Evolutionary conservation across 164 flowering plant genomes (phyloP), one percentile per base, ranked within the genome.

Genomic region (Warburgia ugandensis): DNA sequence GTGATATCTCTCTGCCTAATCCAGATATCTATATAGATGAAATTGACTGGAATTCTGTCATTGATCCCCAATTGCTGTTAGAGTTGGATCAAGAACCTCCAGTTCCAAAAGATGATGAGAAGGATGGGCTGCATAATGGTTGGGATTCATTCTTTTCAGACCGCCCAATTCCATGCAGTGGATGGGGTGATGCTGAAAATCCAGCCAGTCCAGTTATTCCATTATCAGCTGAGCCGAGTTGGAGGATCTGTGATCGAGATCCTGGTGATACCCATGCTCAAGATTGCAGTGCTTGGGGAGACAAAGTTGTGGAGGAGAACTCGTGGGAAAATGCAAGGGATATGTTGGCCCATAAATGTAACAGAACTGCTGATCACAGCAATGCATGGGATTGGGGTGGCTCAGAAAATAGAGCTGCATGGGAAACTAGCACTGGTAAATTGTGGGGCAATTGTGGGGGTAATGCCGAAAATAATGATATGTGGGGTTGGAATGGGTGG

Each of bases 1-100:
- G 70, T 48, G 68, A 69, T 29, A 68, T 61, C 9, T 48, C 80
- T 47, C 50, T 59, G 29, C 89, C 89, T 11, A 73, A 78, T 67
- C 85, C 86, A 0, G 67, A 81, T 49, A 56, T 67, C 3, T 81
- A 78, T 52, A 75, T 81, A 31, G 87, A 81, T 33, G 54, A 73
- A 27, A 62, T 84, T 20, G 73, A 84, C 55, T 84, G 85, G 83
- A 54, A 75, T 43, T 48, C 72, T 5, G 17, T 28, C 27, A 52
- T 72, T 44, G 83, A 78, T 55, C 75, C 76, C 9, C 69, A 69
- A 51, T 63, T 76, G 19, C 29, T 78, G 11, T 33, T 50, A 50
- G 83, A 78, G 40, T 55, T 80, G 40, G 83, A 77, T 3, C 32
- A 30, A 13, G 73, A 37, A 27, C 52, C 42, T 29, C 50, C 54